These are phyloP conservation scores for Candida maltosa DNA, from an alignment of 805 yeast genomes.

Conservation along the genomic window DNA sequence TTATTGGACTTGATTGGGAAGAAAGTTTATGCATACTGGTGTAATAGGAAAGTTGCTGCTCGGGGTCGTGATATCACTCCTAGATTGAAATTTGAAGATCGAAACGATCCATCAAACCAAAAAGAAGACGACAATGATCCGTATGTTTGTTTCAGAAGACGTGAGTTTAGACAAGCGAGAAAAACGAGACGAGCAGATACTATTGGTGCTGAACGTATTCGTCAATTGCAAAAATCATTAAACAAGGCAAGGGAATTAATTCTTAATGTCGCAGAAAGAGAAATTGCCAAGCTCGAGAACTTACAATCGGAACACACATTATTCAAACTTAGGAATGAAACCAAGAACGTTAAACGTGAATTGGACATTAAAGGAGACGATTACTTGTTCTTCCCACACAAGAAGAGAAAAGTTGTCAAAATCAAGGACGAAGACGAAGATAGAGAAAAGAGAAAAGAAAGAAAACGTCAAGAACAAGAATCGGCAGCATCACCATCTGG, in stretches of 20 bases:
- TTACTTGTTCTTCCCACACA: conserved; percentile 75
- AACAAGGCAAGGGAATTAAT: conserved; percentile 70
- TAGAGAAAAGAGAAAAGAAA: conserved; percentile 12
- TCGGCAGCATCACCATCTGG: conserved; percentile 8
- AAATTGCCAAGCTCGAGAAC: conserved; percentile 57
- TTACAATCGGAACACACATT: conserved; percentile 62
- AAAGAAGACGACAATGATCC: conserved; percentile 90
- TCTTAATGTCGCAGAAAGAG: conserved; percentile 71
- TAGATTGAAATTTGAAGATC: conserved; percentile 77
- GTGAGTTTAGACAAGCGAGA: conserved; percentile 93
- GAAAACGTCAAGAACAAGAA: conserved; percentile 15
- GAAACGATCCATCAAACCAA: conserved; percentile 60
- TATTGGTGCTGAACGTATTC: conserved; percentile 80
- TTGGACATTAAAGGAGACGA: conserved; percentile 81
- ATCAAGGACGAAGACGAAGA: conserved; percentile 37
- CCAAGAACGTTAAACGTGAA: conserved; percentile 71
- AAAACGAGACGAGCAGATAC: conserved; percentile 94
- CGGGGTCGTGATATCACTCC: conserved; percentile 74
- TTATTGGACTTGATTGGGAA: conserved; percentile 61
- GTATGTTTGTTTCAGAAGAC: conserved; percentile 89
- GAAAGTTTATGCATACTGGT: conserved; percentile 79
- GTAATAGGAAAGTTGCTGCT: conserved; percentile 62
- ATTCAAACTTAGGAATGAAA: conserved; percentile 68
- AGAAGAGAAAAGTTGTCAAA: conserved; percentile 52
- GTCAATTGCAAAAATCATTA: conserved; percentile 71